Evolutionary conservation across 192 early-diverging fungal genomes (phyloP).

Genomic region (Linnemannia zychae): DNA sequence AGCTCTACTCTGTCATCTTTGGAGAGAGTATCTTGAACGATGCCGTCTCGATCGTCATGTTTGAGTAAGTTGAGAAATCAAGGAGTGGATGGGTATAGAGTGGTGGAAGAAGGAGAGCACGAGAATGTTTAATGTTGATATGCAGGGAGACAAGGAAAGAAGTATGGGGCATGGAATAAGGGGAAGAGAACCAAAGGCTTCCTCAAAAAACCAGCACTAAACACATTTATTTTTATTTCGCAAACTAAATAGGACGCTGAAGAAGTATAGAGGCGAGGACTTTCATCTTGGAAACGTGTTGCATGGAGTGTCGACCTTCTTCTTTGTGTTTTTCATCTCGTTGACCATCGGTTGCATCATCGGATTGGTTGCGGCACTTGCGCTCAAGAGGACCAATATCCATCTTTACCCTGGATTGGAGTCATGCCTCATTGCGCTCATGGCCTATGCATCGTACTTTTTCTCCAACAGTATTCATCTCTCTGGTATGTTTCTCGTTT

Average conservation of each 20-base stretch:
- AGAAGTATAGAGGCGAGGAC: constrained; percentile 80
- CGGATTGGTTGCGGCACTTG: constrained; percentile 82
- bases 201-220: too few relatives aligned
- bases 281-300: constrained; percentile 75
- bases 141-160: too few relatives aligned
- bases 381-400: constrained; percentile 90
- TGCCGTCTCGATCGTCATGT: constrained; percentile 98
- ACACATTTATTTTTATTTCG: neutral
- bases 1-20: constrained; percentile 96
- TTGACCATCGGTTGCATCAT: constrained; percentile 86
- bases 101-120: too few relatives aligned
- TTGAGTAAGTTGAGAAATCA: constrained; percentile 65
- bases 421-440: constrained; percentile 85
- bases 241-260: constrained; percentile 69
- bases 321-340: constrained; percentile 87
- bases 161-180: too few relatives aligned
- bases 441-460: constrained; percentile 95
- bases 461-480: constrained; percentile 89
- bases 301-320: constrained; percentile 77
- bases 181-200: too few relatives aligned
- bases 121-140: too few relatives aligned
- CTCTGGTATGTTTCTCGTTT: constrained; percentile 68
- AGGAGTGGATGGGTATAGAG: neutral
- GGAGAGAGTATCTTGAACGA: constrained; percentile 97
- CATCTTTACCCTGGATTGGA: constrained; percentile 89